Conservation (phyloP, 176 grass and related monocot genomes). For the Aegilops umbellulata region DNA sequence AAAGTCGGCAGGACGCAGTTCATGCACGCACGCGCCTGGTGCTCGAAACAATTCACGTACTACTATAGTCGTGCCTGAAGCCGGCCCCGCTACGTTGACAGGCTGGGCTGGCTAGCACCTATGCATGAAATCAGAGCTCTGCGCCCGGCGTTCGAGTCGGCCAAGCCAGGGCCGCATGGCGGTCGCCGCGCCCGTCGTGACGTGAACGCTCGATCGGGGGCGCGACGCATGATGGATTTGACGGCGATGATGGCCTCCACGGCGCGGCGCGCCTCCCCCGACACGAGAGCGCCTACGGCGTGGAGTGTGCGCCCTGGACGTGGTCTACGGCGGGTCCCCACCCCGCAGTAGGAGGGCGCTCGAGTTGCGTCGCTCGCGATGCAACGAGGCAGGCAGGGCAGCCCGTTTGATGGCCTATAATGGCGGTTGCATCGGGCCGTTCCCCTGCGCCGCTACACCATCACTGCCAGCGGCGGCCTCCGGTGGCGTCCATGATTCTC, state of each 20-base stretch:
- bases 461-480: slow-evolving; percentile 24
- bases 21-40: slow-evolving; percentile 35
- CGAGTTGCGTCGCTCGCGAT: neutral
- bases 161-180: neutral
- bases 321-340: neutral
- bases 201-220: neutral
- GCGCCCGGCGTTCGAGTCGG: neutral
- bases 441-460: slow-evolving; percentile 35
- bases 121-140: neutral
- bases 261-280: slow-evolving; percentile 24
- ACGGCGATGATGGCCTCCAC: slow-evolving; percentile 53
- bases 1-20: neutral
- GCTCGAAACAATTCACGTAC: neutral
- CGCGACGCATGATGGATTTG: slow-evolving; percentile 38
- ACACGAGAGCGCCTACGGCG: slow-evolving; percentile 34
- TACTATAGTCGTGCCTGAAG: neutral
- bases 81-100: neutral
- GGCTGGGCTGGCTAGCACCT: neutral
- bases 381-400: neutral
- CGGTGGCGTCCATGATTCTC: slow-evolving; percentile 27
- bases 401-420: slow-evolving; percentile 17
- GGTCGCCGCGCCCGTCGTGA: neutral
- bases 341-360: neutral
- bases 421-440: slow-evolving; percentile 20
- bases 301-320: slow-evolving; percentile 35